These are phyloP conservation scores for Xylariaceae sp. DNA, from an alignment of 2,329 filamentous ascomycete genomes.

Conservation along the genomic window DNA sequence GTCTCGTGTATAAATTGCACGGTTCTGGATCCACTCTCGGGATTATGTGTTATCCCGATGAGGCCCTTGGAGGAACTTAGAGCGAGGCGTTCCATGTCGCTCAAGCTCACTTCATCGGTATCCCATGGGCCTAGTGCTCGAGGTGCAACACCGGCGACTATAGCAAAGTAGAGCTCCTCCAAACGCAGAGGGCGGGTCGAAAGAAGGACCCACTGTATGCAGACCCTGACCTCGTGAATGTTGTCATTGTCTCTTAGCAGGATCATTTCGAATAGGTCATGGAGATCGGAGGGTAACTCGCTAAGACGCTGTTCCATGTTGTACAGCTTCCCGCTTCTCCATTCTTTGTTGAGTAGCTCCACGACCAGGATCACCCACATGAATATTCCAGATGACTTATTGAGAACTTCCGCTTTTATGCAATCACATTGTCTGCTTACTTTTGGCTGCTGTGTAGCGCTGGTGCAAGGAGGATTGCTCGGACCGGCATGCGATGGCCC, in stretches of 20 bases:
- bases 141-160: conserved; percentile 24
- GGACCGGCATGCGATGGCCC: too few relatives aligned
- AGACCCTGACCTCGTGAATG: conserved; percentile 36
- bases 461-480: too few relatives aligned
- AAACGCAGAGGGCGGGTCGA: conserved; percentile 37
- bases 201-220: conserved; percentile 51
- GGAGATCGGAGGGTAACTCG: conserved; percentile 34
- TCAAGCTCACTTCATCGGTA: conserved; percentile 8
- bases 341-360: conserved; percentile 33
- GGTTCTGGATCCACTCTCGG: conserved; percentile 23
- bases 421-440: too few relatives aligned
- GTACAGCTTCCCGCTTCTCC: conserved; percentile 20
- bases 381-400: conserved; percentile 38
- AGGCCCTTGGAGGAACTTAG: conserved; percentile 46
- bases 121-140: conserved; percentile 20
- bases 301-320: conserved; percentile 24
- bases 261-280: conserved; percentile 47
- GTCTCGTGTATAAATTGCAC: conserved; percentile 54
- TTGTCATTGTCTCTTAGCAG: conserved; percentile 41
- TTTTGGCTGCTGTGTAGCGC: too few relatives aligned
- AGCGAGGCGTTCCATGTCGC: conserved; percentile 30
- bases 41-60: conserved; percentile 29
- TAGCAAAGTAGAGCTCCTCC: conserved; percentile 41
- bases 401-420: conserved; percentile 18
- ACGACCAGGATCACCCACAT: conserved; percentile 40